Conservation (phyloP, 345 rosid species). For the Iberis pinnata region DNA sequence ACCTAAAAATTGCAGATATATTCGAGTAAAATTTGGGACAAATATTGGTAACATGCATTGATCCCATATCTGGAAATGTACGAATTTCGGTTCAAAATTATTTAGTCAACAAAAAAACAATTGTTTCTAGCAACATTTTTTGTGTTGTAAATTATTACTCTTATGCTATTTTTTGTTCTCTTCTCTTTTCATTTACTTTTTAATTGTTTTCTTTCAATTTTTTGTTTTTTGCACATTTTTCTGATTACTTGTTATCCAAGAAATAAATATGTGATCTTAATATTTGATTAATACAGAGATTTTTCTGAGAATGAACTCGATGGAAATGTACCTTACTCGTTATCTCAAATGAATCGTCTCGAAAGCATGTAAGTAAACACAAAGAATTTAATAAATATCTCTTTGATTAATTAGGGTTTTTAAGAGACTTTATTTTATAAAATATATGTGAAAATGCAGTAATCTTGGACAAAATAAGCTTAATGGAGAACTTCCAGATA, state of each 20-base stretch:
- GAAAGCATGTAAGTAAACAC: conserved; percentile 50
- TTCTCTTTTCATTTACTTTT: no score
- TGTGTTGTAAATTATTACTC: no score
- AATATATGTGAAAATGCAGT: conserved; percentile 33
- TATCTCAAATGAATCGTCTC: conserved; percentile 63
- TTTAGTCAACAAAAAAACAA: no score
- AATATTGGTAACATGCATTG: no score
- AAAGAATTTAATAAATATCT: not conserved
- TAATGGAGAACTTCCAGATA: conserved; percentile 65
- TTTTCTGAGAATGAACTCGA: conserved; percentile 63
- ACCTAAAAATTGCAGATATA: no score
- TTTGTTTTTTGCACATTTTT: no score
- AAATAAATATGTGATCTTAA: conserved; percentile 11
- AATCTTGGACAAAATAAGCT: conserved; percentile 64
- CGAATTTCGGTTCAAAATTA: no score
- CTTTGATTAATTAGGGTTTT: conserved; percentile 2
- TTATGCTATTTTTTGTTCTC: no score
- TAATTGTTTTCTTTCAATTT: no score
- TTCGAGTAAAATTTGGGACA: no score
- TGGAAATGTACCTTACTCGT: conserved; percentile 76
- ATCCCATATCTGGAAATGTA: no score
- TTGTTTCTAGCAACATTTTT: no score
- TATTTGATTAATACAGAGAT: conserved; percentile 60
- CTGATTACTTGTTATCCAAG: not conserved
- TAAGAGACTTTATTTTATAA: not conserved